Percentiles rank a stretch among this genome's conserved stretches.
Conservation (phyloP, 352 stramenopile genomes). For the Phytophthora constricta region DNA sequence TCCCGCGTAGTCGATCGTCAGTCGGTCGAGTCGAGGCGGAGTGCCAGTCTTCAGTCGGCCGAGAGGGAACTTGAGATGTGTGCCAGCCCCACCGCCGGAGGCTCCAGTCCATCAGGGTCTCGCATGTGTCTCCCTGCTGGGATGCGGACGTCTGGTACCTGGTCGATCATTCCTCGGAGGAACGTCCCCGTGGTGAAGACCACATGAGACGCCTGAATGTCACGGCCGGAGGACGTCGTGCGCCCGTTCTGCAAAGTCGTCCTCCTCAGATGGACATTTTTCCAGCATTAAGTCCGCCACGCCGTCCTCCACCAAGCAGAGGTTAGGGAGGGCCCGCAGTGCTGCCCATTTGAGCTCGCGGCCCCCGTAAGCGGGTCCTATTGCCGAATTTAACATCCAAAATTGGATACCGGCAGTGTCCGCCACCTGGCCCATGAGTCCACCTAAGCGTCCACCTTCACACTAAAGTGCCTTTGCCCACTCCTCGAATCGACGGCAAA, state of each 20-base stretch:
- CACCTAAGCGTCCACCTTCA: conserved; percentile 96
- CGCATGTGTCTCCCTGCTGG: conserved; percentile 94
- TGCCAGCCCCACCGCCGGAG: conserved; percentile 94
- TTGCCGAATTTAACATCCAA: conserved; percentile 96
- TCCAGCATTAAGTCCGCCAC: conserved; percentile 96
- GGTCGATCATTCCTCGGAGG: conserved; percentile 95
- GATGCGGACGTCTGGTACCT: conserved; percentile 92
- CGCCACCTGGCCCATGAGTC: conserved; percentile 96
- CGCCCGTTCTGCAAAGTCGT: conserved; percentile 52
- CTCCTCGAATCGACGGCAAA: conserved; percentile 96
- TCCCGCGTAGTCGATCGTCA: conserved; percentile 95
- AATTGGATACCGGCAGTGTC: conserved; percentile 98
- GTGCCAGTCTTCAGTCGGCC: conserved; percentile 97
- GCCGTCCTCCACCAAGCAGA: conserved; percentile 93
- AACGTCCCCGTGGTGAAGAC: conserved; percentile 99
- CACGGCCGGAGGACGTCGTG: conserved; percentile 58
- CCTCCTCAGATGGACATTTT: conserved; percentile 13
- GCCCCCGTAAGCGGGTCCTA: conserved; percentile 88
- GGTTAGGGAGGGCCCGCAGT: conserved; percentile 80
- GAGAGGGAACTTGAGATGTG: conserved; percentile 95
- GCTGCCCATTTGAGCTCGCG: conserved; percentile 96
- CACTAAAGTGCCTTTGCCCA: conserved; percentile 98
- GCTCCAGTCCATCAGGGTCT: conserved; percentile 87
- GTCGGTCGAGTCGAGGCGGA: conserved; percentile 94
- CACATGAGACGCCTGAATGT: conserved; percentile 64